Evolutionary conservation across 768 basidiomycete species (phyloP).

Genomic region (Neoboletus subvelutipes): DNA sequence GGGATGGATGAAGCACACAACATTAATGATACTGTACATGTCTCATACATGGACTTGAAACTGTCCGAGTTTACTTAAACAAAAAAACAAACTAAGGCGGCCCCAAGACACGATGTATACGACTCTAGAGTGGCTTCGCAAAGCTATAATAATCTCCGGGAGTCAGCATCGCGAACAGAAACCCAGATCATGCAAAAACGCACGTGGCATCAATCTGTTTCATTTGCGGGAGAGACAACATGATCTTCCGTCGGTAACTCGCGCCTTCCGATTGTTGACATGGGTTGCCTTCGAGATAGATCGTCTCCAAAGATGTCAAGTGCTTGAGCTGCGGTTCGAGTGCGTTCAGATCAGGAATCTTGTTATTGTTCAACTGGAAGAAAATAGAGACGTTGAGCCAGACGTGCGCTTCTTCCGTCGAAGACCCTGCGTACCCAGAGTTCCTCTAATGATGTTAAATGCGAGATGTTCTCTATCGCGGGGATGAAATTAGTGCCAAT

Average conservation of each 20-base stretch:
- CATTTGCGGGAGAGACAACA: conserved; percentile 82
- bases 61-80: conserved; percentile 24
- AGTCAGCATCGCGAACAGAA: conserved; percentile 1
- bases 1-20: not conserved
- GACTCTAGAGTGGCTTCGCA: conserved; percentile 85
- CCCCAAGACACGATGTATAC: conserved; percentile 55
- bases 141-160: not conserved
- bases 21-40: not conserved
- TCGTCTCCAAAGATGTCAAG: conserved; percentile 68
- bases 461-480: conserved; percentile 77
- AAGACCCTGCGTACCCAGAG: conserved; percentile 69
- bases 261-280: conserved; percentile 77
- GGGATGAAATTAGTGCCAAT: conserved; percentile 82
- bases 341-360: conserved; percentile 66
- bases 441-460: conserved; percentile 78
- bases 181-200: conserved; percentile 34
- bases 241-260: conserved; percentile 86
- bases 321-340: conserved; percentile 66
- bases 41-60: not conserved
- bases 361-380: conserved; percentile 83
- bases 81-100: conserved; percentile 39
- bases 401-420: not conserved
- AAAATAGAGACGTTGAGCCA: not conserved
- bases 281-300: conserved; percentile 96
- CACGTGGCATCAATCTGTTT: conserved; percentile 96